Conservation (phyloP, 495 filamentous ascomycete species). For the Penicillium nucicola region DNA sequence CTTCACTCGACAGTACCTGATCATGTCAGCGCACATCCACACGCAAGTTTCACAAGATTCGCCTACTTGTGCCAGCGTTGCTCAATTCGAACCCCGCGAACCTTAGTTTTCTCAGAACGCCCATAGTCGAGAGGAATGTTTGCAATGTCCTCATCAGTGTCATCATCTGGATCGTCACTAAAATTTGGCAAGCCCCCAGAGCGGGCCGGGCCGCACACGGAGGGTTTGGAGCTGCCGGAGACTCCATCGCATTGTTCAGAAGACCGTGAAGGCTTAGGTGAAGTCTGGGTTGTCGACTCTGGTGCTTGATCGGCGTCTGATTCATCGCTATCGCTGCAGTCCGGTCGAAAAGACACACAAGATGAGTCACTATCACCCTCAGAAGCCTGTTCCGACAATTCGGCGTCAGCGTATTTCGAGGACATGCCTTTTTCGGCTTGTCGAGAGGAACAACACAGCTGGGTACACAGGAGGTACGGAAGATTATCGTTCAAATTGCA, state of each 20-base stretch:
- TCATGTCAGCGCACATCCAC: not conserved
- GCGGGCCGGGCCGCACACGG: not conserved
- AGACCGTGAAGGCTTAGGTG: too few relatives aligned
- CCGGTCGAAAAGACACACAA: conserved; percentile 2
- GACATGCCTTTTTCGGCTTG: not conserved
- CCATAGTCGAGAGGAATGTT: conserved; percentile 22
- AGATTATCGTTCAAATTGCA: too few relatives aligned
- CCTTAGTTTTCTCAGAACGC: conserved; percentile 16
- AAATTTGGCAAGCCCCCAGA: conserved; percentile 2
- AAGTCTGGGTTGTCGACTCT: conserved; percentile 1
- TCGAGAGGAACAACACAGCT: not conserved
- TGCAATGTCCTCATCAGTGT: conserved; percentile 16
- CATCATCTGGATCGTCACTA: conserved; percentile 22
- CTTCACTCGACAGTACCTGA: conserved; percentile 10
- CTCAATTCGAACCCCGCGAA: conserved; percentile 11
- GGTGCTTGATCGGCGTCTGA: not conserved
- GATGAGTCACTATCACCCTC: conserved; percentile 4
- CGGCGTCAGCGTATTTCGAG: too few relatives aligned
- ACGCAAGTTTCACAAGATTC: not conserved
- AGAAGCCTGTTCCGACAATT: not conserved
- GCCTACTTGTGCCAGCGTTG: conserved; percentile 20
- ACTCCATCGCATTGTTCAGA: too few relatives aligned
- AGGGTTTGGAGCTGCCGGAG: conserved; percentile 1
- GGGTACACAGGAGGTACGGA: too few relatives aligned
- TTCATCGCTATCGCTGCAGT: conserved; percentile 1